phyloP scores from a whole-genome alignment of 352 stramenopile genomes.

The Phytopythium oedochilum region DNA sequence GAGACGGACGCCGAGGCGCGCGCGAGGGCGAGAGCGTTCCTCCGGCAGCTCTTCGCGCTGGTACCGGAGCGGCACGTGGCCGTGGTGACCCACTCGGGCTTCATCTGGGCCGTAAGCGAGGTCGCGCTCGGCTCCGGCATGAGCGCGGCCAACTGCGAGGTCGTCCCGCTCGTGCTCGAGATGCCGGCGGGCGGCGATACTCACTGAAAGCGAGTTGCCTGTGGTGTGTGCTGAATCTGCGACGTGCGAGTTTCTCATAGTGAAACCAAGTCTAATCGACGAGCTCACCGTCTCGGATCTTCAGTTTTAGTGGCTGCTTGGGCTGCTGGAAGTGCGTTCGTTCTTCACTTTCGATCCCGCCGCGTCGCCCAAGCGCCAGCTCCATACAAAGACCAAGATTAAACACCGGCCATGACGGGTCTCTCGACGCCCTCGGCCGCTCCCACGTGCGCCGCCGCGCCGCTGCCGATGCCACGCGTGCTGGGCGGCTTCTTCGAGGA shows the following conservation, averaged over 20 bases:
- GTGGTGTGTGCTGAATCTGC: background rate
- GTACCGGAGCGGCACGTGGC: constrained; percentile 52
- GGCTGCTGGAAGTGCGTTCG: background rate
- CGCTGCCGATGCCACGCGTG: background rate
- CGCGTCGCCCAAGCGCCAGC: background rate
- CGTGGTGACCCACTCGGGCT: constrained; percentile 63
- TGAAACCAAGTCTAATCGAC: background rate
- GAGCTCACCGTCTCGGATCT: background rate
- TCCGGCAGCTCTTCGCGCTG: constrained; percentile 45
- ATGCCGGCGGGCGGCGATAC: background rate
- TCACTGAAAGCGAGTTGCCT: background rate
- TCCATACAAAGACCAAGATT: background rate
- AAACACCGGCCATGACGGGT: background rate
- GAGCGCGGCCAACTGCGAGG: constrained; percentile 39
- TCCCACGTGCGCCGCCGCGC: background rate
- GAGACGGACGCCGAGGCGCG: constrained; percentile 60
- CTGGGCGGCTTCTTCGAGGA: constrained; percentile 29
- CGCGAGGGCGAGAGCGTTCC: constrained; percentile 35
- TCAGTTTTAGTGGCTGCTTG: constrained; percentile 1
- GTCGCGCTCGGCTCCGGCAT: constrained; percentile 33
- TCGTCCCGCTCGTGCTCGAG: constrained; percentile 41
- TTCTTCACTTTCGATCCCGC: background rate
- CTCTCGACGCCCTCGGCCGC: background rate
- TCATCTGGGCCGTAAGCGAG: constrained; percentile 52
- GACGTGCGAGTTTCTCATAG: background rate